phyloP scores from a whole-genome alignment of 2,329 filamentous ascomycete species.

The Cladobotryum protrusum region DNA sequence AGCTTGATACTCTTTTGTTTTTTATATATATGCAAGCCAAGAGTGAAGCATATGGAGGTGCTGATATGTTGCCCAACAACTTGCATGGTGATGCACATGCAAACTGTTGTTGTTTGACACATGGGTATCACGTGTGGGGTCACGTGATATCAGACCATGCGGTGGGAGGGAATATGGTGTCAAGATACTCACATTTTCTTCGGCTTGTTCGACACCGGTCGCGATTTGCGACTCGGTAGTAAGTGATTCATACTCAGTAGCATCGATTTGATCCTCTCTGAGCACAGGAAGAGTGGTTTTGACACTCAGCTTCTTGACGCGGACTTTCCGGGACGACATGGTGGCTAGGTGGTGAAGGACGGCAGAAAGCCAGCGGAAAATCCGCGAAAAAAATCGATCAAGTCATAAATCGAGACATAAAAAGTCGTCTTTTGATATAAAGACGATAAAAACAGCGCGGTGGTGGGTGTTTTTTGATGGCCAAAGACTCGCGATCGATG shows the following conservation, averaged over 20 bases:
- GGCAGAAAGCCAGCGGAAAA: conserved; percentile 47
- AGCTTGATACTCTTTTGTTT: conserved; percentile 2
- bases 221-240: conserved; percentile 80
- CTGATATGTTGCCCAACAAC: neutral
- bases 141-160: conserved; percentile 43
- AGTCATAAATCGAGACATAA: conserved; percentile 54
- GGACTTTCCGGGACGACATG: conserved; percentile 64
- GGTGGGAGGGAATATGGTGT: conserved; percentile 18
- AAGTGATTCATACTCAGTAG: conserved; percentile 77
- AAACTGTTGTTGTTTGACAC: neutral
- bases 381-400: conserved; percentile 58
- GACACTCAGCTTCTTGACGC: conserved; percentile 85
- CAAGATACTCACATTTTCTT: conserved; percentile 79
- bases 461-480: conserved; percentile 50
- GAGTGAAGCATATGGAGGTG: conserved; percentile 8
- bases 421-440: conserved; percentile 42
- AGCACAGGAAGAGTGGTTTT: conserved; percentile 85
- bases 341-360: conserved; percentile 34
- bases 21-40: neutral
- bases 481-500: conserved; percentile 41
- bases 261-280: conserved; percentile 84
- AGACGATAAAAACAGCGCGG: conserved; percentile 46
- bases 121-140: conserved; percentile 35
- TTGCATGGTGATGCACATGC: conserved; percentile 15
- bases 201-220: conserved; percentile 92